phyloP scores from a whole-genome alignment of 169 alveolate genomes.

The Perkinsus olseni region DNA sequence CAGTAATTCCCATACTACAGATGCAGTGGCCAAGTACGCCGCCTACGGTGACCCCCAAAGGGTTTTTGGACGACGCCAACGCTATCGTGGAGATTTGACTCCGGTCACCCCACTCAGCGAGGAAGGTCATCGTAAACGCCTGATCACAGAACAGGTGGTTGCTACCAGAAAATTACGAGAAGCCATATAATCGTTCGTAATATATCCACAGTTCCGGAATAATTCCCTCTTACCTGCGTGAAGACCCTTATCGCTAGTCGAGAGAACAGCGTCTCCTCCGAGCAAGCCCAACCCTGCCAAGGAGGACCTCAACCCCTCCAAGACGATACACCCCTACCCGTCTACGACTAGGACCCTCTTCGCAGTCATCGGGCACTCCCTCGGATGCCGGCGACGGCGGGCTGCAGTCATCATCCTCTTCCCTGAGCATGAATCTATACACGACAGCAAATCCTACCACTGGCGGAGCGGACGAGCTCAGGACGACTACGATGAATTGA shows the following conservation, averaged over 20 bases:
- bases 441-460: too few species aligned
- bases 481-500: too few species aligned
- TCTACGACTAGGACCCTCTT: not conserved
- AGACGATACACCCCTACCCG: not conserved
- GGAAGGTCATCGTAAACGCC: slow-evolving; percentile 9
- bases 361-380: not conserved
- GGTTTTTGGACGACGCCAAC: slow-evolving; percentile 5
- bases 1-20: not conserved
- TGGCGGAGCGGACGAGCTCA: too few species aligned
- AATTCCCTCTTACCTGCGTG: not conserved
- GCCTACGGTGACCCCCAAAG: slow-evolving; percentile 12
- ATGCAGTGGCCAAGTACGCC: slow-evolving; percentile 18
- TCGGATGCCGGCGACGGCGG: not conserved
- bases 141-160: not conserved
- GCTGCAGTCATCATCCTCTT: not conserved
- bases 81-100: slow-evolving; percentile 22
- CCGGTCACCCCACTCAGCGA: slow-evolving; percentile 31
- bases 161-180: not conserved
- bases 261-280: not conserved
- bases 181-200: too few species aligned
- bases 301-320: not conserved
- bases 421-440: not conserved
- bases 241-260: not conserved
- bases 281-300: not conserved
- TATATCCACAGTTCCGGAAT: too few species aligned